Percentiles rank a stretch among this genome's conserved stretches.
phyloP scores from a whole-genome alignment of 306 rosid genomes.

The Lablab purpureus region DNA sequence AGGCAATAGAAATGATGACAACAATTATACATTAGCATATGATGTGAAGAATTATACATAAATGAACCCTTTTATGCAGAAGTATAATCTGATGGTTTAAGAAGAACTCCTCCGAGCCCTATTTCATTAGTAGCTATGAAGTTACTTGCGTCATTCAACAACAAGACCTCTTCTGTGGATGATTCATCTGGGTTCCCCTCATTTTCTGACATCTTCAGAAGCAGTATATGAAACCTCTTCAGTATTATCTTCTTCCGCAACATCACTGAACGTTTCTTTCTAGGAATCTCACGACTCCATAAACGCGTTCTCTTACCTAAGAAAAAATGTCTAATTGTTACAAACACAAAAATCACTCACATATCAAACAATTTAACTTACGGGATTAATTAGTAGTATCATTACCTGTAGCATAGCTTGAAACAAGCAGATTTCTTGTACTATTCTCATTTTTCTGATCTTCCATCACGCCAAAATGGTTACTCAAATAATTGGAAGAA shows the following conservation, averaged over 20 bases:
- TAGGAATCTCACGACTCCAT: neutral
- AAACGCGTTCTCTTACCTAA: neutral
- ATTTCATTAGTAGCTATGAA: conserved; percentile 42
- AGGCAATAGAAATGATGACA: no score
- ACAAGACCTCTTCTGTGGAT: neutral
- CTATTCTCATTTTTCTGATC: conserved; percentile 5
- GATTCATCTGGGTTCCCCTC: neutral
- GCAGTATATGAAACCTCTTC: neutral
- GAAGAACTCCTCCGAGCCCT: conserved; percentile 31
- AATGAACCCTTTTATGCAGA: neutral
- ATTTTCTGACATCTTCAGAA: neutral
- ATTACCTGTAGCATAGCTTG: neutral
- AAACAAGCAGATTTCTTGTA: neutral
- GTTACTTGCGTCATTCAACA: neutral
- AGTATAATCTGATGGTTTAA: neutral
- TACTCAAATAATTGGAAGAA: neutral
- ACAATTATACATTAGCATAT: no score
- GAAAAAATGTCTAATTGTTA: neutral
- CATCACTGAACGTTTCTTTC: conserved; percentile 22
- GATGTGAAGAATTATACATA: neutral
- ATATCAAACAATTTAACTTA: neutral
- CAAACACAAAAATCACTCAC: neutral
- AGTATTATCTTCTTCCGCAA: neutral
- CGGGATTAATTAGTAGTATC: neutral
- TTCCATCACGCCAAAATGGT: conserved; percentile 36